Conservation (phyloP, 768 basidiomycete species). For the Sutorius australiensis region DNA sequence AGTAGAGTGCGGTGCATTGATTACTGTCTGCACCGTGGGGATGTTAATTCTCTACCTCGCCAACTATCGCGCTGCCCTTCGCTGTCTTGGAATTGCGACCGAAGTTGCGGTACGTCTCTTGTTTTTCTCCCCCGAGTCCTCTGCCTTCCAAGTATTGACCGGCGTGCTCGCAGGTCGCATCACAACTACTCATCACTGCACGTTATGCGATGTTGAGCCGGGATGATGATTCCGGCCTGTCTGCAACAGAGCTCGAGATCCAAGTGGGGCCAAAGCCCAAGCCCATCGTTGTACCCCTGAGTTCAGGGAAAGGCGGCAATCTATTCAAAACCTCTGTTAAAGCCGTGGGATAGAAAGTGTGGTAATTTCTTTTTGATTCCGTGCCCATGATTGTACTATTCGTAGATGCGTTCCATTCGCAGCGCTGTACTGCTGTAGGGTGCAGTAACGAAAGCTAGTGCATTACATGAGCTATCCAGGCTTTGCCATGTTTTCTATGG, state of each 20-base stretch:
- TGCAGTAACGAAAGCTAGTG: too few species aligned
- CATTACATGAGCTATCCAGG: too few species aligned
- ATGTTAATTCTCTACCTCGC: constrained; percentile 10
- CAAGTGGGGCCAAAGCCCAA: background rate
- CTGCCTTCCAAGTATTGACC: background rate
- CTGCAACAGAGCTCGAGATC: background rate
- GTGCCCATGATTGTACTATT: too few species aligned
- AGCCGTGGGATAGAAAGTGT: background rate
- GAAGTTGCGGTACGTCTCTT: constrained; percentile 15
- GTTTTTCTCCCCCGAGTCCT: too few species aligned
- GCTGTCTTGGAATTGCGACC: constrained; percentile 10
- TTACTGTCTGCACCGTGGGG: constrained; percentile 1
- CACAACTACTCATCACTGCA: constrained; percentile 17
- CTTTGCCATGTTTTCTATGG: too few species aligned
- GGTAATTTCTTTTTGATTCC: background rate
- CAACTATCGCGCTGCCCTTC: background rate
- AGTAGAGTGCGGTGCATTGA: constrained; percentile 19
- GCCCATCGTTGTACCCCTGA: background rate
- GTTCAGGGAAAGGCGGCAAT: too few species aligned
- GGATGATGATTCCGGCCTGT: too few species aligned
- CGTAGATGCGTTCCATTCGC: too few species aligned
- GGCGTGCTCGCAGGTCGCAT: background rate
- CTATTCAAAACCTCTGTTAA: background rate
- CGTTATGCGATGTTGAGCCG: constrained; percentile 9
- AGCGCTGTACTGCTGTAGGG: too few species aligned